phyloP scores from a whole-genome alignment of 2,329 filamentous ascomycete species.

The Aspergillus pseudonomiae region DNA sequence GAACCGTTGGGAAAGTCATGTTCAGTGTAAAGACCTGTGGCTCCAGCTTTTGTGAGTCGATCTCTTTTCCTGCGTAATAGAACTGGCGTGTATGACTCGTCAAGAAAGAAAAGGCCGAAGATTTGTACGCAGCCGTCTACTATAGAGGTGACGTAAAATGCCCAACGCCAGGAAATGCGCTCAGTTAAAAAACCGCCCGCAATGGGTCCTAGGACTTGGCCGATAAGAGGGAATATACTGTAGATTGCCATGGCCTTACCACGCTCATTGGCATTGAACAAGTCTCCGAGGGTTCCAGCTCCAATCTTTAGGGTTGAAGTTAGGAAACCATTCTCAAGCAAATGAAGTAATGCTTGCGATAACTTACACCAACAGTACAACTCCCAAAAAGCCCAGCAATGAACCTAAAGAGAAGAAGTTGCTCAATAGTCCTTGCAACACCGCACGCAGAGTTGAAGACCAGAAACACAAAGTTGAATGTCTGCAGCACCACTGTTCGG shows the following conservation, averaged over 20 bases:
- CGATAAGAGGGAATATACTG: slow-evolving; percentile 2
- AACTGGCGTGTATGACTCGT: slow-evolving; percentile 65
- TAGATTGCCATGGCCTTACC: slow-evolving; percentile 1
- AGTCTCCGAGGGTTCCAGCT: not conserved
- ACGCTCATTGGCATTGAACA: not conserved
- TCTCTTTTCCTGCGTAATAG: slow-evolving; percentile 61
- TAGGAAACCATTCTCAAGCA: not conserved
- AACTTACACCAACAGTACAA: not conserved
- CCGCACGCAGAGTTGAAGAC: slow-evolving; percentile 2
- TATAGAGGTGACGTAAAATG: slow-evolving; percentile 60
- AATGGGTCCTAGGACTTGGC: slow-evolving; percentile 57
- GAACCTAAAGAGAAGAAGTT: not conserved
- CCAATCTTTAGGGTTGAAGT: not conserved
- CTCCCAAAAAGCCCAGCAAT: not conserved
- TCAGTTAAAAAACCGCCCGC: slow-evolving; percentile 64
- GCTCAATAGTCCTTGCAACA: not conserved
- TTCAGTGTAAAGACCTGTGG: slow-evolving; percentile 31
- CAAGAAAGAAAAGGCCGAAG: slow-evolving; percentile 60
- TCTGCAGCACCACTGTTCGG: not conserved
- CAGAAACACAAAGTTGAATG: not conserved
- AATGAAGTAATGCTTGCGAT: not conserved
- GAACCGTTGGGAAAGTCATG: not conserved
- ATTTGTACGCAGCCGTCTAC: slow-evolving; percentile 60
- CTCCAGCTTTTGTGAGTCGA: slow-evolving; percentile 32
- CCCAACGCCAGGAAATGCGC: slow-evolving; percentile 30